Evolutionary conservation across 192 early-diverging fungal species (phyloP), one percentile per base, ranked within the genome.

Genomic region (Mortierella claussenii): DNA sequence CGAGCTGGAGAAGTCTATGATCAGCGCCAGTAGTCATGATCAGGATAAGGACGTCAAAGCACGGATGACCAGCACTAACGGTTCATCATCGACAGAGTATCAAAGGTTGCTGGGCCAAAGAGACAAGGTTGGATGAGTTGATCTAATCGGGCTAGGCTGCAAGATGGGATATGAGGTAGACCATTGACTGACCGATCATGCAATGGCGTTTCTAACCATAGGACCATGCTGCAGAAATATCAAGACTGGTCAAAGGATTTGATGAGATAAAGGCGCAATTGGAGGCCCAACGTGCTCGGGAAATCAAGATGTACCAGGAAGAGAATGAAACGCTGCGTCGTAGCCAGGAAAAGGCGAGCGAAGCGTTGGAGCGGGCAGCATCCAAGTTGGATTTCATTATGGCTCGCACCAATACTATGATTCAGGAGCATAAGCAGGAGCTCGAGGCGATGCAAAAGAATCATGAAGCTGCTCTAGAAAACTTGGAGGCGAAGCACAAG

Each of bases 1-100:
- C n/a, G 73, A 76, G 27, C 30, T 76, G 31, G 73, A 76, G 37
- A 75, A 66, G 36, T 28, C n/a, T 15, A 49, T 75, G 46, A 31
- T 60, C 20, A n/a, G n/a, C n/a, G n/a, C n/a, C n/a, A n/a, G n/a
- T n/a, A n/a, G n/a, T n/a, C n/a, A n/a, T n/a, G n/a, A n/a, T n/a
- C n/a, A n/a, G n/a, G n/a, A n/a, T n/a, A n/a, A n/a, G n/a, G n/a
- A n/a, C n/a, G n/a, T n/a, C n/a, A n/a, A n/a, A n/a, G n/a, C n/a
- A n/a, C n/a, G n/a, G n/a, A n/a, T n/a, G n/a, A n/a, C 17, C 27
- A 4, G 33, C 65, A 56, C 20, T 42, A 45, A 43, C 30, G 8
- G 33, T n/a, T 27, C n/a, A n/a, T 23, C 55, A 17, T 2, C 55
- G 18, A 26, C 32, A 0, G 54, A 71, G 8, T 54, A 57, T 53